Evolutionary conservation across 495 filamentous ascomycete genomes (phyloP), one percentile per base, ranked within the genome.

Genomic region (Cetradonia linearis): DNA sequence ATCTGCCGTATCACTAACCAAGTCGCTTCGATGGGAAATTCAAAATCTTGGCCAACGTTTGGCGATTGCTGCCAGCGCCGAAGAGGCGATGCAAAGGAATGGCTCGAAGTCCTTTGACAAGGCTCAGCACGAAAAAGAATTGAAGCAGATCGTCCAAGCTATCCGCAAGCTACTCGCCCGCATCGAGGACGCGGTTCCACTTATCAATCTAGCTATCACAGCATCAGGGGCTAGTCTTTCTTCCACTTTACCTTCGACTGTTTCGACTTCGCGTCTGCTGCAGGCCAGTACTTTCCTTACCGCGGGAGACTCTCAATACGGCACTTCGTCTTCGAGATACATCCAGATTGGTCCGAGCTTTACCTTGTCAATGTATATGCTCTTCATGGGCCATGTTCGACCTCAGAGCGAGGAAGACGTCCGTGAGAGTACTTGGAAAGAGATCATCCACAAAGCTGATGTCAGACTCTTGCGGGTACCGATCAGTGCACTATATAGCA

Each of bases 201-300:
- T 96, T 2, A 89, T 99, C 70, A 95, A 89, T 63, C 78, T 99
- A 23, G 95, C 94, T 37, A 95, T 99, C 66, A 92, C 91, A 3
- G 94, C 93, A 7, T 97, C 94, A 5, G 94, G 94, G 0, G 90
- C 89, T 27, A 92, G 81, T 62, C 72, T 95, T 50, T 89, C 88
- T 1, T 86, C 89, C 0, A 83, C 79, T 37, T 74, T 95, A 46
- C 88, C 88, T 8, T 75, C 86, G 2, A 89, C 88, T 6, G 86
- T 97, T 27, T 97, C 94, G 10, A 89, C 92, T 6, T 96, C 92
- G 9, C 81, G 94, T 28, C 71, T 99, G 55, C 73, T 99, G 54
- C 94, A 99, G 71, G 93, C 93, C 25, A 96, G 92, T 66, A 91
- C 89, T 28, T 88, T 96, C 62, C 80, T 99, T 37, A 94, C 85